Evolutionary conservation across 2,329 filamentous ascomycete genomes (phyloP).

Genomic region (Pyricularia pennisetigena): DNA sequence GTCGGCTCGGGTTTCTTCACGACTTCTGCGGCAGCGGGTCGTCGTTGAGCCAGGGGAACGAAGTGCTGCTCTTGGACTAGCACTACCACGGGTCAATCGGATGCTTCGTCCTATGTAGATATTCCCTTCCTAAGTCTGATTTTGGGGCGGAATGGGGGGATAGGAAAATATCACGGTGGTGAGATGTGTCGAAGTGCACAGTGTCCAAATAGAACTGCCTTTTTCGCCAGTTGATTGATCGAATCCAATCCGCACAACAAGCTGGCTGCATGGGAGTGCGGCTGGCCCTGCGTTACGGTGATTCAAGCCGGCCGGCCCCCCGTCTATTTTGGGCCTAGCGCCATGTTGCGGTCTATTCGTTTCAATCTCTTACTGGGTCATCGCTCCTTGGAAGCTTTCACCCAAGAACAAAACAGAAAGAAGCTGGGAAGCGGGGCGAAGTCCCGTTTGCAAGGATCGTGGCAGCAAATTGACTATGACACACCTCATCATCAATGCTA

Average conservation of each 20-base stretch:
- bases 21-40: background rate
- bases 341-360: background rate
- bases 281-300: background rate
- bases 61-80: background rate
- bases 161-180: background rate
- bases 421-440: background rate
- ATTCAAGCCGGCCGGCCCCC: conserved; percentile 5
- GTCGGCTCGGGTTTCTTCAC: background rate
- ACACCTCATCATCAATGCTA: background rate
- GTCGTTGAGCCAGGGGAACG: background rate
- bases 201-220: background rate
- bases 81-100: background rate
- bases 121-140: background rate
- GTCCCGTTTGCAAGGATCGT: background rate
- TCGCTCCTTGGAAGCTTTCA: background rate
- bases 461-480: background rate
- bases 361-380: background rate
- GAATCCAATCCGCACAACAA: background rate
- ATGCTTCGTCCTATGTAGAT: background rate
- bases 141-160: background rate
- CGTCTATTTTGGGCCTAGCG: conserved; percentile 4
- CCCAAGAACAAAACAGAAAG: background rate
- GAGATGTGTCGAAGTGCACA: conserved; percentile 1
- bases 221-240: background rate
- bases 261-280: background rate